These are phyloP conservation scores for Aspergillus intermedius DNA, from an alignment of 2,329 filamentous ascomycete species.

Conservation along the genomic window DNA sequence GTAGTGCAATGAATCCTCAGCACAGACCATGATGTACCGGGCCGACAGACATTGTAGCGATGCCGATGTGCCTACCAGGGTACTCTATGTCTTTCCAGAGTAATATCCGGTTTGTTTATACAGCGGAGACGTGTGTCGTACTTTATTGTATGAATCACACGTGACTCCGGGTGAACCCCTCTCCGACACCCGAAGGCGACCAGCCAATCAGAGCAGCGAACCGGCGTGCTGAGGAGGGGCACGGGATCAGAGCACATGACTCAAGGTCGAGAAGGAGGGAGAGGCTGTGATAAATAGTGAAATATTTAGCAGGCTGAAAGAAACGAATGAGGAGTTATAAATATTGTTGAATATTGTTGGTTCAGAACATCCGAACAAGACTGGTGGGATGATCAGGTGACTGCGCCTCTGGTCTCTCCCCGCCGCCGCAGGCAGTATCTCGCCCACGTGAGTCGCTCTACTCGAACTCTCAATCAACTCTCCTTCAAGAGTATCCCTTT, in stretches of 20 bases:
- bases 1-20: too few relatives aligned
- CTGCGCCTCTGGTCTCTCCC: background rate
- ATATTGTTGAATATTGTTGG: background rate
- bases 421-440: background rate
- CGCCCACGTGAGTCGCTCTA: background rate
- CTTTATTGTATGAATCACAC: background rate
- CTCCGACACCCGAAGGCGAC: background rate
- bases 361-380: background rate
- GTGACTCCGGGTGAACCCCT: background rate
- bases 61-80: background rate
- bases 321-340: background rate
- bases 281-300: background rate
- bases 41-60: background rate
- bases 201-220: background rate
- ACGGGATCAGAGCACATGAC: background rate
- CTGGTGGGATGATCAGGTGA: background rate
- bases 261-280: background rate
- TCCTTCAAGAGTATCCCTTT: background rate
- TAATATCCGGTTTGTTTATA: background rate
- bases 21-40: too few relatives aligned
- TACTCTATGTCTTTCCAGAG: background rate
- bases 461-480: background rate
- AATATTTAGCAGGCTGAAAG: background rate
- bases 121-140: too few relatives aligned
- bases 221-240: background rate